A percentile compares a stretch with the other conserved stretches of the same genome.
These are phyloP conservation scores for Neospermospora avenae DNA, from an alignment of 2,329 filamentous ascomycete species.

Conservation along the genomic window DNA sequence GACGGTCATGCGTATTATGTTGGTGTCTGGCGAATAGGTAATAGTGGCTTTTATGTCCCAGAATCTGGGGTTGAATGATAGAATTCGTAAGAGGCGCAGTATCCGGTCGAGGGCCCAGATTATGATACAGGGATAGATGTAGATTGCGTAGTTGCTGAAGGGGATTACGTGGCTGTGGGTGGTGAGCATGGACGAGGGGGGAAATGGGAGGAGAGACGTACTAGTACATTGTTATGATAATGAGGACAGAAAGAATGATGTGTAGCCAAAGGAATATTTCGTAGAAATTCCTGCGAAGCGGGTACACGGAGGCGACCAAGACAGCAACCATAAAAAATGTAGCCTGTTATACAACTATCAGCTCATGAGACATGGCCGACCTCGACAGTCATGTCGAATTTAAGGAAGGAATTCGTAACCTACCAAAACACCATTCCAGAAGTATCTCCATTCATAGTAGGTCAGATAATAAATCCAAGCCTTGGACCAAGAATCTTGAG, in stretches of 20 bases:
- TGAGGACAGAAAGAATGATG: background rate
- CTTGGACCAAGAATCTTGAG: background rate
- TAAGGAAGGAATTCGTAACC: no score
- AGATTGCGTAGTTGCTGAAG: background rate
- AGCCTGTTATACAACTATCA: background rate
- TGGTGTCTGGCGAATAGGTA: background rate
- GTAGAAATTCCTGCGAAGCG: background rate
- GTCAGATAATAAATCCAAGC: background rate
- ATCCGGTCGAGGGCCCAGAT: background rate
- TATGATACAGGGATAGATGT: background rate
- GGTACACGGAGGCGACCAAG: background rate
- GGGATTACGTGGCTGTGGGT: background rate
- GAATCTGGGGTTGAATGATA: background rate
- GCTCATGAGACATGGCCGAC: no score
- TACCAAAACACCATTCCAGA: background rate
- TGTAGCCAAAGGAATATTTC: slow-evolving; percentile 1
- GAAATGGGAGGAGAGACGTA: background rate
- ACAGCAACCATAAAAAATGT: background rate
- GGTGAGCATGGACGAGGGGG: background rate
- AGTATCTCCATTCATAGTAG: background rate
- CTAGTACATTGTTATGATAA: slow-evolving; percentile 1
- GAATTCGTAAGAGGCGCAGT: background rate
- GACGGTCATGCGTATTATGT: background rate
- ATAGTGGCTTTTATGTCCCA: background rate
- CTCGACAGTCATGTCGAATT: no score